Percentiles rank a stretch among this genome's conserved stretches.
Conservation (phyloP, 202 grass and related monocot genomes). For the Zoysia matrella region DNA sequence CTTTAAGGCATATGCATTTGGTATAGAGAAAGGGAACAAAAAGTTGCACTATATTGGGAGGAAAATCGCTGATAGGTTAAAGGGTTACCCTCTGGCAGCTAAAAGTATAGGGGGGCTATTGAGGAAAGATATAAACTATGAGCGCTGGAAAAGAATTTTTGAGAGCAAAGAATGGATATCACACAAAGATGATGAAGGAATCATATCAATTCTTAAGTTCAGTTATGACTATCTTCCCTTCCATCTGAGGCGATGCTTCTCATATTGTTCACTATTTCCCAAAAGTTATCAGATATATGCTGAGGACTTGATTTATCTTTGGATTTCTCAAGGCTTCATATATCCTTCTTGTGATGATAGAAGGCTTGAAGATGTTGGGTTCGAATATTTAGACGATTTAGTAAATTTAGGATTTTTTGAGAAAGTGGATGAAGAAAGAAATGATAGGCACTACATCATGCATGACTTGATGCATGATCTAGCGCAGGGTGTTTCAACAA, state of each 20-base stretch:
- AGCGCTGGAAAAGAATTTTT: constrained; percentile 41
- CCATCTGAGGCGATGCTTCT: constrained; percentile 39
- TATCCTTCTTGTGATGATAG: neutral
- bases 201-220: constrained; percentile 41
- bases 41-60: constrained; percentile 24
- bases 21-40: constrained; percentile 6
- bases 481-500: constrained; percentile 22
- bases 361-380: constrained; percentile 35
- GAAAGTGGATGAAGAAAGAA: neutral
- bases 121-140: constrained; percentile 25
- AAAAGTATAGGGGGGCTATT: constrained; percentile 42
- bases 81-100: constrained; percentile 47
- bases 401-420: constrained; percentile 30
- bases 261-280: constrained; percentile 32
- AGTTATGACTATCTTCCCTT: constrained; percentile 44
- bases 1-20: constrained; percentile 44
- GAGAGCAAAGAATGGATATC: constrained; percentile 31
- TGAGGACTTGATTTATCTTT: constrained; percentile 40
- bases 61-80: constrained; percentile 36
- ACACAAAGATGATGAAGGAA: constrained; percentile 18
- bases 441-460: constrained; percentile 26
- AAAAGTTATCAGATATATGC: constrained; percentile 36
- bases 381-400: constrained; percentile 40
- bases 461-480: constrained; percentile 53
- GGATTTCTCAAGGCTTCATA: constrained; percentile 47